A percentile compares a stretch with the other conserved stretches of the same genome.
Conservation (phyloP, 306 rosid genomes). For the Pterocarpus macrocarpus region DNA sequence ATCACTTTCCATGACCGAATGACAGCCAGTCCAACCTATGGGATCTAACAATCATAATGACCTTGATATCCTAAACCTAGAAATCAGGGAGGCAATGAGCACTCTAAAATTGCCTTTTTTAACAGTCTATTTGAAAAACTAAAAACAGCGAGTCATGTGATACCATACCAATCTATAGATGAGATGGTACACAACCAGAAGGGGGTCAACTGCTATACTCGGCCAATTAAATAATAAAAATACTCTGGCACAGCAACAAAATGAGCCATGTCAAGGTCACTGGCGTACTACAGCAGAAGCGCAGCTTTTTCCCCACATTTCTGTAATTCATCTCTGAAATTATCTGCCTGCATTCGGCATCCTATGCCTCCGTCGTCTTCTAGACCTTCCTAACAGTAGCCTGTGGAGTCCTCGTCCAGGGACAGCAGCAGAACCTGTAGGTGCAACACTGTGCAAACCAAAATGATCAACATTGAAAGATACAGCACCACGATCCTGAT, state of each 20-base stretch:
- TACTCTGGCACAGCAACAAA: constrained; percentile 42
- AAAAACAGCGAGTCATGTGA: constrained; percentile 33
- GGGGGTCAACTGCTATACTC: constrained; percentile 41
- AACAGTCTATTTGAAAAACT: constrained; percentile 44
- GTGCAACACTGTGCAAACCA: constrained; percentile 58
- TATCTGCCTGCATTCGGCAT: constrained; percentile 49
- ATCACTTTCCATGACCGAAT: constrained; percentile 46
- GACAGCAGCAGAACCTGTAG: constrained; percentile 59
- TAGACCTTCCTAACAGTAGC: constrained; percentile 55
- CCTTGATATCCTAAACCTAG: constrained; percentile 49
- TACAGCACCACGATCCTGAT: constrained; percentile 50
- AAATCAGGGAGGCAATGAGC: constrained; percentile 48
- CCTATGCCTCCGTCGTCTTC: constrained; percentile 67
- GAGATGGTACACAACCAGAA: constrained; percentile 36
- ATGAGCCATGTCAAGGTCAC: constrained; percentile 43
- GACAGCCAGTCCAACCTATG: constrained; percentile 42
- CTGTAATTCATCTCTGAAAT: constrained; percentile 5
- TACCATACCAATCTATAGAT: constrained; percentile 40
- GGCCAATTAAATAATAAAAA: constrained; percentile 48
- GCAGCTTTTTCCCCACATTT: constrained; percentile 45
- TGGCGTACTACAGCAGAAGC: constrained; percentile 31
- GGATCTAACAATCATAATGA: constrained; percentile 38
- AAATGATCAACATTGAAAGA: constrained; percentile 52
- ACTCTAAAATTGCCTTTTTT: constrained; percentile 50
- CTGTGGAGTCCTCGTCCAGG: constrained; percentile 63